A percentile compares a stretch with the other conserved stretches of the same genome.
These are phyloP conservation scores for Ajuga reptans DNA, from an alignment of 305 asterid species.

Conservation along the genomic window DNA sequence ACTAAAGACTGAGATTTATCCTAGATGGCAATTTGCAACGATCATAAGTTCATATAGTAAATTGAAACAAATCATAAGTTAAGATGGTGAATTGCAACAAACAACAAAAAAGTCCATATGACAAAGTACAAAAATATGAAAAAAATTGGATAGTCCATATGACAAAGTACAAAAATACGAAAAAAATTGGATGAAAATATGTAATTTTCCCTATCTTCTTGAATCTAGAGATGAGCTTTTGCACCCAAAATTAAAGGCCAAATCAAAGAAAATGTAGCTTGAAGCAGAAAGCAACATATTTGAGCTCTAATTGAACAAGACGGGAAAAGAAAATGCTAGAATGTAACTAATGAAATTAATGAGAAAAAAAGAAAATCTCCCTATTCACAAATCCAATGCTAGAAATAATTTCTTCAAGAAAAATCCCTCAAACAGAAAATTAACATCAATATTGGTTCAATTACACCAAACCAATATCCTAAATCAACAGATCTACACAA, in stretches of 20 bases:
- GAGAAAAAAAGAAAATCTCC: not conserved
- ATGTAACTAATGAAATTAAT: not conserved
- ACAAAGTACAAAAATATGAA: too few species aligned
- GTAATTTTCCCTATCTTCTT: not conserved
- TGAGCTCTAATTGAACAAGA: not conserved
- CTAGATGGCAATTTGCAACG: too few species aligned
- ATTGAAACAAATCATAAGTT: too few species aligned
- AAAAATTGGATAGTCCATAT: too few species aligned
- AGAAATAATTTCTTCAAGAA: not conserved
- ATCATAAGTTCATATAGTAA: too few species aligned
- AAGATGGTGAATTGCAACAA: too few species aligned
- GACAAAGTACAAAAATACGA: too few species aligned
- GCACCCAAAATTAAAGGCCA: not conserved
- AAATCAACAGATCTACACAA: slow-evolving; percentile 39
- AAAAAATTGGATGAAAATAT: too few species aligned
- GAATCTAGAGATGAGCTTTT: not conserved
- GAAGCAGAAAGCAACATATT: not conserved
- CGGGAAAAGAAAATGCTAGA: not conserved
- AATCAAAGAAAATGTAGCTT: not conserved
- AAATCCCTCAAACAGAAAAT: not conserved
- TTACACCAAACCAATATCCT: slow-evolving; percentile 16
- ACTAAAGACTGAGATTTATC: too few species aligned
- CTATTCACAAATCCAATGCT: not conserved
- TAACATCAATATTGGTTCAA: slow-evolving; percentile 10
- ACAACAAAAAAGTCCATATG: too few species aligned